Base-by-base conservation (phyloP, 306 rosid genomes). In the Acacia acuminata region DNA sequence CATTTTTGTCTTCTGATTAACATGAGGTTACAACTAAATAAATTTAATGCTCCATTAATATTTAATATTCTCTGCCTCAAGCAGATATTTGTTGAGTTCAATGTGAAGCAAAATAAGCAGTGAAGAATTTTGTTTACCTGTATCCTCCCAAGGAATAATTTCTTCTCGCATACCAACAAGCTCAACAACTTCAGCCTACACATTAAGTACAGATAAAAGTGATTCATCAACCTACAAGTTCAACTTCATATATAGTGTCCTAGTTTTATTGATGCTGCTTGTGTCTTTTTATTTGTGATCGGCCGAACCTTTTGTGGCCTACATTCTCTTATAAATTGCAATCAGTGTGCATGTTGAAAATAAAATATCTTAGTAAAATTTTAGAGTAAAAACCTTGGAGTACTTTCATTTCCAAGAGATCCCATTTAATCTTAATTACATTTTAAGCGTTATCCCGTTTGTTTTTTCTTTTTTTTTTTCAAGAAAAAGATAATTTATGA, bases 111-210 rank as follows among this genome's bases (percentile, higher is more conserved):
- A 73, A 72, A 77, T 44, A 75, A 70, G 56, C 60, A 43, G 1
- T 30, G 48, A 78, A 70, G 48, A 78, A 70, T 42, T 83, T 68
- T 50, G 58, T 83, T 19, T 88, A 96, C 99, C 99, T 96, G 98
- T 98, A 78, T 96, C 99, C 80, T 96, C 93, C 82, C 91, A 82
- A 20, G 99, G 99, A 80, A 92, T 93, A 78, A 96, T 91, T 84
- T 98, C 98, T 91, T 93, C 98, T 85, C 97, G 92, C 56, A 92
- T 82, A 76, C 90, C 94, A 60, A 93, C 98, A 79, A 96, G 99
- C 85, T 91, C 98, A 4, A 96, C 99, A 84, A 96, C 97, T 78
- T 96, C 97, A 71, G 94, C 91, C 98, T 96, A 84, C 86, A 84
- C 85, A 87, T 82, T 38, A 55, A 55, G 24, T 70, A 61, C 77